These are phyloP conservation scores for Scheffersomyces coipomensis DNA, from an alignment of 805 yeast genomes.

Conservation along the genomic window DNA sequence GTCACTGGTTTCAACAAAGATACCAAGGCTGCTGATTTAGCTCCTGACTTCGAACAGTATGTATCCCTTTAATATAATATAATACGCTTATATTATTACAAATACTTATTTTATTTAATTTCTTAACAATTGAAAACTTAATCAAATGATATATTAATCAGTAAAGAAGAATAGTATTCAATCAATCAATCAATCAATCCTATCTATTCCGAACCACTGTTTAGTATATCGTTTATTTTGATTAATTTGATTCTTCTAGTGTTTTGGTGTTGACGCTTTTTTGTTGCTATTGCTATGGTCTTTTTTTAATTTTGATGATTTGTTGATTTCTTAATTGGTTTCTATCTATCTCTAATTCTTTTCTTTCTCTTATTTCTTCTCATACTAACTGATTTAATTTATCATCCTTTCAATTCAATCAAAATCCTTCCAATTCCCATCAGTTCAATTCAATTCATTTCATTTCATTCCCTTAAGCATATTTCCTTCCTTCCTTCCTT, in stretches of 20 bases:
- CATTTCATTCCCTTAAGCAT: constrained; percentile 4
- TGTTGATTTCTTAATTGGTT: background rate
- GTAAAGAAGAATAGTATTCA: too few relatives aligned
- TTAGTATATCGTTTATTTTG: too few relatives aligned
- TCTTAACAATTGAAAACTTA: too few relatives aligned
- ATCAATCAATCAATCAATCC: too few relatives aligned
- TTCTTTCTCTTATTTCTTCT: background rate
- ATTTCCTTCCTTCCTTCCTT: constrained; percentile 4
- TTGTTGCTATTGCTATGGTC: too few relatives aligned
- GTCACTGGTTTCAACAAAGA: constrained; percentile 58
- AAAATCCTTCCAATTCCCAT: constrained; percentile 3
- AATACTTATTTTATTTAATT: too few relatives aligned
- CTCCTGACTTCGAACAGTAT: constrained; percentile 60
- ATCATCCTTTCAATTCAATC: background rate
- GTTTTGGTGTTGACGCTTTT: too few relatives aligned
- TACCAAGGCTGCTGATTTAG: constrained; percentile 55
- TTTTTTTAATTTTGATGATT: too few relatives aligned
- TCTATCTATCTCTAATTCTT: background rate
- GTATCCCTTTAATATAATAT: constrained; percentile 33
- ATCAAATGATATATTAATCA: too few relatives aligned
- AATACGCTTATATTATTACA: too few relatives aligned
- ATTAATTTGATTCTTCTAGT: too few relatives aligned
- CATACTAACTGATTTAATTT: background rate
- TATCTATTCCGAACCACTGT: too few relatives aligned
- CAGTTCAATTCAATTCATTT: constrained; percentile 1